A percentile compares a stretch with the other conserved stretches of the same genome.
phyloP scores from a whole-genome alignment of 768 basidiomycete species.

The Trametopsis cervina region DNA sequence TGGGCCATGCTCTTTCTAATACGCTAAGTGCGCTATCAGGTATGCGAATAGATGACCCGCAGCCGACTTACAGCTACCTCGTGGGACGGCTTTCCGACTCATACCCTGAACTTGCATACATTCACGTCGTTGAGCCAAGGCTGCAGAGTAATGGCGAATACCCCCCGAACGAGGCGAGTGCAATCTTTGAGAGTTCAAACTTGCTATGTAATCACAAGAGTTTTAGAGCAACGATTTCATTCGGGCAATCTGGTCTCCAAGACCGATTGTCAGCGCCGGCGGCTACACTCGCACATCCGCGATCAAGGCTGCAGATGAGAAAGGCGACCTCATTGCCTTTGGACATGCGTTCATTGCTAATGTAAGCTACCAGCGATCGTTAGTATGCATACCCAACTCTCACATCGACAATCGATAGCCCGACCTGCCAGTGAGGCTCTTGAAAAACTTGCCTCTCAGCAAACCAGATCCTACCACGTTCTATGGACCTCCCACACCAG shows the following conservation, averaged over 20 bases:
- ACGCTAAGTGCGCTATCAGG: constrained; percentile 1
- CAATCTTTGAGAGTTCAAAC: not conserved
- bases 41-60: constrained; percentile 49
- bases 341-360: constrained; percentile 10
- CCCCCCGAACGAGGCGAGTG: constrained; percentile 15
- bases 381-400: not conserved
- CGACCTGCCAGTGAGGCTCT: constrained; percentile 13
- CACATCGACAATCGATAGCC: constrained; percentile 2
- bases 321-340: constrained; percentile 7
- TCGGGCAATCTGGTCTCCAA: constrained; percentile 18
- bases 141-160: too few relatives aligned
- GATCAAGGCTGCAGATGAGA: constrained; percentile 13
- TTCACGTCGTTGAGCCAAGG: constrained; percentile 30
- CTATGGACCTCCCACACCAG: constrained; percentile 1
- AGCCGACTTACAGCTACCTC: constrained; percentile 48
- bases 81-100: constrained; percentile 30
- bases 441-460: constrained; percentile 7
- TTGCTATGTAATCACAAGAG: too few relatives aligned
- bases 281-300: constrained; percentile 18
- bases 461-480: constrained; percentile 6
- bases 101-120: constrained; percentile 36
- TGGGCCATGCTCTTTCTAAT: not conserved
- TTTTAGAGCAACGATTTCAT: constrained; percentile 18
- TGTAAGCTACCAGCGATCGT: too few relatives aligned
- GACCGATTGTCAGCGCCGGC: constrained; percentile 18